A percentile compares a stretch with the other conserved stretches of the same genome.
These are phyloP conservation scores for Penicillium flavigenum DNA, from an alignment of 495 filamentous ascomycete genomes.

Conservation along the genomic window DNA sequence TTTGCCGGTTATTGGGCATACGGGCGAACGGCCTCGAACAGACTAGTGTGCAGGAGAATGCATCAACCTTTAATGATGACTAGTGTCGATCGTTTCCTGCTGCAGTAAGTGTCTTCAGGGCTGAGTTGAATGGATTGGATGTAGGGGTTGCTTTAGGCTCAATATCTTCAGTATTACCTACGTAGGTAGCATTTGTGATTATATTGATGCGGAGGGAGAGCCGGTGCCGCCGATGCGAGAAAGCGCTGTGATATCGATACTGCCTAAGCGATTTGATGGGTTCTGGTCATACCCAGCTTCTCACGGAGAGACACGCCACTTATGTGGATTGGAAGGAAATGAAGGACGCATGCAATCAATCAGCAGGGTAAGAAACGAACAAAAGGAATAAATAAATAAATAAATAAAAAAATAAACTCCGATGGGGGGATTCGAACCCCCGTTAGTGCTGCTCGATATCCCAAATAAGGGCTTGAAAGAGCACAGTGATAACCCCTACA, in stretches of 20 bases:
- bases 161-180: not conserved
- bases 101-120: not conserved
- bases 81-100: constrained; percentile 1
- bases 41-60: not conserved
- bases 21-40: not conserved
- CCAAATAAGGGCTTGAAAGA: not conserved
- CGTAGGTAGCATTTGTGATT: not conserved
- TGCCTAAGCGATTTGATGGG: not conserved
- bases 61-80: not conserved
- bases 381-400: not conserved
- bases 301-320: not conserved
- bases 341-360: not conserved
- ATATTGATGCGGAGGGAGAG: not conserved
- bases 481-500: not conserved
- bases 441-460: not conserved
- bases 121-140: not conserved
- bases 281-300: not conserved
- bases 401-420: not conserved
- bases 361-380: not conserved
- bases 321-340: not conserved
- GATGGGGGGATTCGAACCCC: not conserved
- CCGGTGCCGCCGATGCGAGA: not conserved
- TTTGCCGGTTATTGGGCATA: not conserved
- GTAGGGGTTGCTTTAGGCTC: not conserved
- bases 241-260: not conserved